Evolutionary conservation across 345 rosid species (phyloP).

Genomic region (Euphorbia peplus): DNA sequence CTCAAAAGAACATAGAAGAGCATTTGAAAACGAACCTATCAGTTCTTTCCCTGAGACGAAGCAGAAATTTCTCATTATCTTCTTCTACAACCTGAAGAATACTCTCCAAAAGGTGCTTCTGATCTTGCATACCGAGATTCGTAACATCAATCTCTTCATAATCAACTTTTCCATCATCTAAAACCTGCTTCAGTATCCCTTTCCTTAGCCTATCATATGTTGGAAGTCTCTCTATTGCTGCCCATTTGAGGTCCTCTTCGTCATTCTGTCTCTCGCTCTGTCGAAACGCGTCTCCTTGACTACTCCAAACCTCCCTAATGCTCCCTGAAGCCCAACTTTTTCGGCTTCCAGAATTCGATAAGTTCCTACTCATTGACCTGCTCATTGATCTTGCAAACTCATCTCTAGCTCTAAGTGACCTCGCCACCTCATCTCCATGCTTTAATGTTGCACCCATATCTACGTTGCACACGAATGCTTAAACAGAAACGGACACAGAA

Average conservation of each 20-base stretch:
- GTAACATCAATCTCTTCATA: conserved; percentile 46
- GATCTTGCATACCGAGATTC: conserved; percentile 39
- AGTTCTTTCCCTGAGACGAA: conserved; percentile 42
- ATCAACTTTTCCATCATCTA: conserved; percentile 35
- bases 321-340: conserved; percentile 41
- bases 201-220: conserved; percentile 46
- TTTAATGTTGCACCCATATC: conserved; percentile 31
- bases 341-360: conserved; percentile 25
- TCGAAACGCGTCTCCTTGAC: conserved; percentile 36
- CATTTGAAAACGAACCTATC: conserved; percentile 36
- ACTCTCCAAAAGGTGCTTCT: conserved; percentile 38
- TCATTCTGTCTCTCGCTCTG: conserved; percentile 39
- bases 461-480: too few species aligned
- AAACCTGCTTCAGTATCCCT: conserved; percentile 36
- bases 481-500: too few species aligned
- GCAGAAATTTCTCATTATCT: conserved; percentile 52
- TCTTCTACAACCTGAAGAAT: conserved; percentile 51
- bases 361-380: conserved; percentile 38
- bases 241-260: conserved; percentile 57
- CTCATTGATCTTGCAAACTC: conserved; percentile 29
- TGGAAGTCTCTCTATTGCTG: conserved; percentile 59
- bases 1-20: background rate
- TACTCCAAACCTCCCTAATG: conserved; percentile 42
- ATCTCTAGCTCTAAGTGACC: conserved; percentile 23
- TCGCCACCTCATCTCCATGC: conserved; percentile 27